phyloP scores from a whole-genome alignment of 768 basidiomycete species.

The Leucocoprinus birnbaumii region DNA sequence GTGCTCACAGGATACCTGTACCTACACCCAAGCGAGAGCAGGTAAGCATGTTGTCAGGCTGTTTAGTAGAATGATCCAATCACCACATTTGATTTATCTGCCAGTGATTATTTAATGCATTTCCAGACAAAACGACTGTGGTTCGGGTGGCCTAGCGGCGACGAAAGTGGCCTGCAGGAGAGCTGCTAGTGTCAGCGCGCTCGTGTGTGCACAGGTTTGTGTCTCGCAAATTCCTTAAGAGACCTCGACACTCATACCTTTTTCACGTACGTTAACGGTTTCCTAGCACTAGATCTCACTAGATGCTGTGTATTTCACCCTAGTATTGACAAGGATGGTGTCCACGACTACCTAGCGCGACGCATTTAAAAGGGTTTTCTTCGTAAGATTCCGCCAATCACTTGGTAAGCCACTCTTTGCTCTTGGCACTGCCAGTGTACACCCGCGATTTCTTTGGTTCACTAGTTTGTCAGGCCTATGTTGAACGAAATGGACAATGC shows the following conservation, averaged over 20 bases:
- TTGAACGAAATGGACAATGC: constrained; percentile 56
- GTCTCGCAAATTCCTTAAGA: constrained; percentile 37
- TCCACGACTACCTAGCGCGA: constrained; percentile 48
- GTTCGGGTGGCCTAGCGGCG: constrained; percentile 26
- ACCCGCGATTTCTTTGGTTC: too few relatives aligned
- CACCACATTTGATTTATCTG: too few relatives aligned
- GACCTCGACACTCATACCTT: not conserved
- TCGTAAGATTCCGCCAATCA: constrained; percentile 50
- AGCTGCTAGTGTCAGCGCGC: constrained; percentile 44
- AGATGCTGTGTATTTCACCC: constrained; percentile 49
- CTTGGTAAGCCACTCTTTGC: constrained; percentile 39
- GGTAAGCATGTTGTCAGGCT: constrained; percentile 33
- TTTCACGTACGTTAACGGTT: not conserved
- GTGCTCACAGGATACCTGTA: constrained; percentile 47
- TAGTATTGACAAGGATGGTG: constrained; percentile 49
- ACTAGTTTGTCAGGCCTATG: constrained; percentile 48
- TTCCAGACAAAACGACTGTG: constrained; percentile 50
- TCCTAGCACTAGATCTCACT: constrained; percentile 31
- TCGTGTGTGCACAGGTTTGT: constrained; percentile 54
- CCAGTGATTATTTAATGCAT: constrained; percentile 53
- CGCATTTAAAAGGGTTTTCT: constrained; percentile 45
- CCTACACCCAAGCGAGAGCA: constrained; percentile 46
- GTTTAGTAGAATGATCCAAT: too few relatives aligned
- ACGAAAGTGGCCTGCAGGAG: constrained; percentile 46
- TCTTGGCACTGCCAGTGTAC: not conserved